Base-by-base conservation (phyloP, 495 filamentous ascomycete genomes). In the Penicillium nucicola region DNA sequence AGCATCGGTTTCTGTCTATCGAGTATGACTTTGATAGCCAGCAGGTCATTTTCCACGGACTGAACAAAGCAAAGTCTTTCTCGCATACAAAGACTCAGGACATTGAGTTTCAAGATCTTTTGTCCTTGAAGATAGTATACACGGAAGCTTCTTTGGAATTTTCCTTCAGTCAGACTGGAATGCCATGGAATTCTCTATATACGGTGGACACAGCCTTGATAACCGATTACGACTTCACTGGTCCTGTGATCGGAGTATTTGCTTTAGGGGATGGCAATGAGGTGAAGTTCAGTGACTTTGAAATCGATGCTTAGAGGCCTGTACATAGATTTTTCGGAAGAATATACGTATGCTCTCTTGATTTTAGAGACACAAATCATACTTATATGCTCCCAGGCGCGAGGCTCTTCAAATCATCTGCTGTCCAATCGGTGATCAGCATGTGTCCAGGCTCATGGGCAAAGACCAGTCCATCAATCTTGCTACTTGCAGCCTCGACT, bases 391-490 rank as follows among this genome's bases (percentile, higher is more conserved):
- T 50, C 9, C 50, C 32, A 0, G 52, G 43, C 34, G 42, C 33
- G 35, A 65, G 42, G 9, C 37, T 44, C 20, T 56, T 39, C 4
- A 67, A 17, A 42, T 57, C 57, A 9, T 43, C 51, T 7, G 32
- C 38, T 1, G 57, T 65, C 62, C 60, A 68, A 64, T 82, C 79
- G 6, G 73, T 69, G 2, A 82, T 66, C 38, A 82, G 53, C 79
- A 84, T 83, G 56, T 79, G 70, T 0, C 78, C 78, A 5, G 80
- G 80, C 31, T 69, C 70, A 62, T 83, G 81, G 1, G 69, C 68
- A 67, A 83, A 77, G 2, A 80, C 68, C 13, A 70, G 61, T 0
- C 79, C 80, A 11, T 73, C 51, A 17, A 83, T 54, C n/a, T 52
- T 56, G 18, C 60, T 37, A 14, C 67, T 61, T 3, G 75, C 71